These are phyloP conservation scores for Quercus variabilis DNA, from an alignment of 306 rosid genomes.

Conservation along the genomic window DNA sequence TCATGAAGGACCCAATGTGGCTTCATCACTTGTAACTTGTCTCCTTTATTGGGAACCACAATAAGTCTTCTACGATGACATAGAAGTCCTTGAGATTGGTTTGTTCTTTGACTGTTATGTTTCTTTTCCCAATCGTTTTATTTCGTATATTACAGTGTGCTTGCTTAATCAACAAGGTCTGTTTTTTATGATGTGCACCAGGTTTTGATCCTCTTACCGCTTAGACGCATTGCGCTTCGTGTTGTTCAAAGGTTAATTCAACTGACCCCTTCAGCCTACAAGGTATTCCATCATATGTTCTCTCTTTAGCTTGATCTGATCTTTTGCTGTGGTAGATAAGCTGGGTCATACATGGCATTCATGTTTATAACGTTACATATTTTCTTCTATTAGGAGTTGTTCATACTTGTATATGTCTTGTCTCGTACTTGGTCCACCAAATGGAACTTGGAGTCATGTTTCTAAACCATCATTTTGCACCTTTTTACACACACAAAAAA, in stretches of 20 bases:
- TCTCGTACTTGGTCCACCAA: not conserved
- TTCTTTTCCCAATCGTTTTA: not conserved
- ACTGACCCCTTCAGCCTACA: constrained; percentile 71
- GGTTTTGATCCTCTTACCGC: constrained; percentile 83
- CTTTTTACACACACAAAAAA: not conserved
- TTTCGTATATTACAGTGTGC: not conserved
- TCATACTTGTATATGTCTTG: not conserved
- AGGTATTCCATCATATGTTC: constrained; percentile 40
- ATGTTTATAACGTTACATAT: not conserved
- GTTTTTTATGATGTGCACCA: constrained; percentile 29
- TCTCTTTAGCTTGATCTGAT: constrained; percentile 3
- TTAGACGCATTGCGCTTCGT: constrained; percentile 61
- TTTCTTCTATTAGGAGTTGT: not conserved
- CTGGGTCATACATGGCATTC: not conserved
- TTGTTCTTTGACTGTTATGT: not conserved
- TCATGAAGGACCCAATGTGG: not conserved
- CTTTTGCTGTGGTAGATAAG: not conserved
- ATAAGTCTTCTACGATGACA: not conserved
- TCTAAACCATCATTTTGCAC: not conserved
- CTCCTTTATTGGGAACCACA: not conserved
- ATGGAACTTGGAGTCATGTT: not conserved
- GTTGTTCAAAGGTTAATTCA: constrained; percentile 83
- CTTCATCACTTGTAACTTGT: not conserved
- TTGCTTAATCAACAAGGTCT: not conserved
- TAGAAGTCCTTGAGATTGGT: not conserved